Percentiles rank a stretch among this genome's conserved stretches.
phyloP scores from a whole-genome alignment of 768 basidiomycete species.

The Sistotremastrum niveocremeum region DNA sequence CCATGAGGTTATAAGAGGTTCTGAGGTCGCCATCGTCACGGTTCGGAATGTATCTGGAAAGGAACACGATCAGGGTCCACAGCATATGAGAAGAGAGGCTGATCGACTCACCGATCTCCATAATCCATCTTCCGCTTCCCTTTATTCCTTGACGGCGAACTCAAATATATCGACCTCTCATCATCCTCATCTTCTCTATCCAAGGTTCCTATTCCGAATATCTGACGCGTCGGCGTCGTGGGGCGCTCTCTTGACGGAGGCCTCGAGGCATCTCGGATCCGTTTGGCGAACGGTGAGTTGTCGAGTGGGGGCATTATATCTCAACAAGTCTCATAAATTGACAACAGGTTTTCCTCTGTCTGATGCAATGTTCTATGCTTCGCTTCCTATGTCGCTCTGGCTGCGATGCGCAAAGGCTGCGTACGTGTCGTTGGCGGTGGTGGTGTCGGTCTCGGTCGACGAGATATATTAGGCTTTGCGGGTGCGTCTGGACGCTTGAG shows the following conservation, averaged over 20 bases:
- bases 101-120: constrained; percentile 3
- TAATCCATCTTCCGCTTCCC: constrained; percentile 4
- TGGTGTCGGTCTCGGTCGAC: too few relatives aligned
- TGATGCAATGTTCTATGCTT: too few relatives aligned
- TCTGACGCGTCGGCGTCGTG: background rate
- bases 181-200: constrained; percentile 1
- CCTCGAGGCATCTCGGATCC: background rate
- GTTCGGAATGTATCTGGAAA: constrained; percentile 47
- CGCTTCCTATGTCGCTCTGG: too few relatives aligned
- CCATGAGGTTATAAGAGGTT: constrained; percentile 47
- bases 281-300: constrained; percentile 6
- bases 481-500: too few relatives aligned
- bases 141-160: background rate
- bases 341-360: too few relatives aligned
- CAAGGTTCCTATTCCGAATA: constrained; percentile 3
- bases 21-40: constrained; percentile 47
- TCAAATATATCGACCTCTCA: background rate
- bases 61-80: background rate
- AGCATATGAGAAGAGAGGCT: background rate
- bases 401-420: too few relatives aligned
- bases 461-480: too few relatives aligned
- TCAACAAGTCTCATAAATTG: too few relatives aligned
- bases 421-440: too few relatives aligned
- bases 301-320: constrained; percentile 2
- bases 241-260: constrained; percentile 2